Percentiles rank a stretch among this genome's conserved stretches.
phyloP scores from a whole-genome alignment of 2,329 filamentous ascomycete genomes.

The Cladosporium velox region DNA sequence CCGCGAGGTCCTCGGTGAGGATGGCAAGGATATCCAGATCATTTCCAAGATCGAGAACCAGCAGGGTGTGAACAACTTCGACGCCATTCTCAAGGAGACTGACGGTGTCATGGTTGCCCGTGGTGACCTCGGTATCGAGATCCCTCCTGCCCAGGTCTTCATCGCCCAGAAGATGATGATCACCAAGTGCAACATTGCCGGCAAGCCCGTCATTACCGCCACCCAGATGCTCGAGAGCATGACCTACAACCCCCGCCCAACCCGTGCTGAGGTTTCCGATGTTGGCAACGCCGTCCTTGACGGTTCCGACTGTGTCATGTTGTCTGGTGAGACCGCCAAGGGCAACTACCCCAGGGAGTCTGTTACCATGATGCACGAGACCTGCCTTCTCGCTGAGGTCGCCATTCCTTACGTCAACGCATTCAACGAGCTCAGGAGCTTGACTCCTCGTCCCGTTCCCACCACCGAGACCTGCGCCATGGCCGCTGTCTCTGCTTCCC shows the following conservation, averaged over 20 bases:
- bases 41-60: constrained; percentile 99
- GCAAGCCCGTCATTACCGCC: constrained; percentile 98
- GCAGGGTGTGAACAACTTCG: constrained; percentile 99
- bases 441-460: constrained; percentile 79
- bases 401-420: constrained; percentile 95
- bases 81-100: constrained; percentile 91
- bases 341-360: constrained; percentile 90
- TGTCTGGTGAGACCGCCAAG: constrained; percentile 99
- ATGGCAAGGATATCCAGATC: constrained; percentile 96
- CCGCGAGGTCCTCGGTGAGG: constrained; percentile 83
- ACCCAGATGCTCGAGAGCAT: constrained; percentile 99
- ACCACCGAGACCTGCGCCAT: constrained; percentile 95
- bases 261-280: constrained; percentile 96
- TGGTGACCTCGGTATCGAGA: constrained; percentile 98
- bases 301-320: constrained; percentile 98
- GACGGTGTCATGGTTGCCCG: constrained; percentile 99
- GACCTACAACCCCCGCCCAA: constrained; percentile 99
- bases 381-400: constrained; percentile 94
- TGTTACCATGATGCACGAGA: constrained; percentile 97
- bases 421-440: constrained; percentile 89
- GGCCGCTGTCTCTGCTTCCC: constrained; percentile 90
- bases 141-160: constrained; percentile 97
- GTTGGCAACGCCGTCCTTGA: constrained; percentile 98
- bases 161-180: constrained; percentile 99
- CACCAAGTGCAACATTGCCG: constrained; percentile 98